A percentile compares a stretch with the other conserved stretches of the same genome.
These are phyloP conservation scores for Sequoia sempervirens DNA, from an alignment of 75 land plant species.

Conservation along the genomic window DNA sequence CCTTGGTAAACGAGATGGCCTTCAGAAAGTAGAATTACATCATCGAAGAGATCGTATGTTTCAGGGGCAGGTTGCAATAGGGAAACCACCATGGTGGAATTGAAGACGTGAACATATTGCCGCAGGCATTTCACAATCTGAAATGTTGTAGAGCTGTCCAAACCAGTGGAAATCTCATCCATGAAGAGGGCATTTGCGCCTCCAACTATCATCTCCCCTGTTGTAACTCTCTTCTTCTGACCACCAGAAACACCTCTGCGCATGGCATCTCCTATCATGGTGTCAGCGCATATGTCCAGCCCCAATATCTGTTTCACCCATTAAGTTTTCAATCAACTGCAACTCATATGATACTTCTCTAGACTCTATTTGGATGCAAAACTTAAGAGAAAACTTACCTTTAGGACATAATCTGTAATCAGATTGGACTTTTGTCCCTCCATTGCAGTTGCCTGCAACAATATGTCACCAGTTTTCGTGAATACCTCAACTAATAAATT, in stretches of 20 bases:
- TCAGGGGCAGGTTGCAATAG: conserved; percentile 90
- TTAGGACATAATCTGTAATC: conserved; percentile 34
- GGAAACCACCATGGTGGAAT: conserved; percentile 65
- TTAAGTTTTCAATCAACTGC: background rate
- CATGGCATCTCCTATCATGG: conserved; percentile 78
- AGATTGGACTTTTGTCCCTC: conserved; percentile 24
- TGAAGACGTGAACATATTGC: conserved; percentile 54
- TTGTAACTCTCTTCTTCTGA: conserved; percentile 81
- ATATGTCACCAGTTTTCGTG: conserved; percentile 22
- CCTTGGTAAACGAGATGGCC: conserved; percentile 72
- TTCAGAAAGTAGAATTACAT: conserved; percentile 73
- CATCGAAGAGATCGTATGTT: conserved; percentile 79
- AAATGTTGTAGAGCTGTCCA: conserved; percentile 81
- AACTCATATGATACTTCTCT: background rate
- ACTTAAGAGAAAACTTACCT: conserved; percentile 7
- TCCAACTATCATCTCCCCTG: conserved; percentile 78
- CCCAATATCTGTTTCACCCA: conserved; percentile 51
- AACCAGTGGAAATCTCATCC: conserved; percentile 92
- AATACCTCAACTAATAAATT: conserved; percentile 25
- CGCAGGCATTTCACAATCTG: conserved; percentile 61
- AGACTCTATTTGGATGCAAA: background rate
- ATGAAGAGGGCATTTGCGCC: conserved; percentile 62
- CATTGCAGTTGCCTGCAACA: conserved; percentile 26
- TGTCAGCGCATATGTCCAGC: conserved; percentile 70
- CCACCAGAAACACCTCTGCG: conserved; percentile 87